Conservation (phyloP, 1,139 yeast species). For the Blastobotrys niveus region DNA sequence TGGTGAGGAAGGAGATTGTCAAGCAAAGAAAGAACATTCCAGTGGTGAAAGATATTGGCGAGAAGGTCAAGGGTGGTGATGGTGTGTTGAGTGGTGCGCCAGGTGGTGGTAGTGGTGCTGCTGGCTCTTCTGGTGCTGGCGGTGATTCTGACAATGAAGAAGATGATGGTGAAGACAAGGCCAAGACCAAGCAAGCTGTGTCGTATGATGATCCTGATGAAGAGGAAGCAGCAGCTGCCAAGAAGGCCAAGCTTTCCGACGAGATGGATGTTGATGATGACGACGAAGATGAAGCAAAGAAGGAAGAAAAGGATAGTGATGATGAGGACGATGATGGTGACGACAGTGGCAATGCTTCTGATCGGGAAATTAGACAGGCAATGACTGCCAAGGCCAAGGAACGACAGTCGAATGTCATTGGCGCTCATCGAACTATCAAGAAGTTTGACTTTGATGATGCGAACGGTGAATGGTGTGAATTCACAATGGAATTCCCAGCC, state of each 20-base stretch:
- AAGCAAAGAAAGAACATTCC: slow-evolving; percentile 53
- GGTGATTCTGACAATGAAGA: slow-evolving; percentile 49
- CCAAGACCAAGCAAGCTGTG: slow-evolving; percentile 74
- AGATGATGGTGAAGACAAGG: slow-evolving; percentile 58
- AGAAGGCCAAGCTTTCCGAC: slow-evolving; percentile 52
- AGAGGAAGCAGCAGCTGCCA: slow-evolving; percentile 83
- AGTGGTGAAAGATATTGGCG: slow-evolving; percentile 60
- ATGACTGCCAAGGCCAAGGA: slow-evolving; percentile 63
- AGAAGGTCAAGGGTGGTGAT: slow-evolving; percentile 41
- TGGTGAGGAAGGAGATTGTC: slow-evolving; percentile 74
- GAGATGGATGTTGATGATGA: slow-evolving; percentile 40
- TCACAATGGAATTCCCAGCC: slow-evolving; percentile 76
- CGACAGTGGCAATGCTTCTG: slow-evolving; percentile 27
- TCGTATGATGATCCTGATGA: slow-evolving; percentile 95
- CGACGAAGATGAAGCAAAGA: slow-evolving; percentile 4
- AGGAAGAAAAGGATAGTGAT: slow-evolving; percentile 22
- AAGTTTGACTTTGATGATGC: slow-evolving; percentile 86
- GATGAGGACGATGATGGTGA: slow-evolving; percentile 36
- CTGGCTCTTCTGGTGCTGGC: slow-evolving; percentile 2
- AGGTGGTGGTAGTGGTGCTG: slow-evolving; percentile 40
- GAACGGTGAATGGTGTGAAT: slow-evolving; percentile 88
- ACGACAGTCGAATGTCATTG: slow-evolving; percentile 77
- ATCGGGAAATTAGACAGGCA: slow-evolving; percentile 24
- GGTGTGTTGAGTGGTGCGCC: slow-evolving; percentile 26
- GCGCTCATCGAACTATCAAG: slow-evolving; percentile 65